Evolutionary conservation across 768 basidiomycete species (phyloP), one percentile per base, ranked within the genome.

Genomic region (Clavaria fumosa): DNA sequence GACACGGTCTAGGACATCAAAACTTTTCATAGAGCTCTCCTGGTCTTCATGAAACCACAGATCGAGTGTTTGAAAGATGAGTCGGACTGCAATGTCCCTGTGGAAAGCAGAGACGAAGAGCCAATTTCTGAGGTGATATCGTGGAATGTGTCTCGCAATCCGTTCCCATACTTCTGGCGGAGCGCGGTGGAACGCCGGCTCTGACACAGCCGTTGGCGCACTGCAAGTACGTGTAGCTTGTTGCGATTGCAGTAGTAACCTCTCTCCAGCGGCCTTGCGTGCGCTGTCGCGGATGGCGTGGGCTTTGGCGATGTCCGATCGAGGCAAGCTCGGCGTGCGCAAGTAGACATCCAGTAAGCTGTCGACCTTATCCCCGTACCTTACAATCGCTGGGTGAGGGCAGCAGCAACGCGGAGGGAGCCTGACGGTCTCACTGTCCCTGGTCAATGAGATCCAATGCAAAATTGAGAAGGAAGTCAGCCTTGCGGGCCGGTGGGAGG

Each of bases 81-180:
- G 62, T 19, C 72, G 69, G 11, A 69, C 62, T 17, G 76, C 76
- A 27, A 80, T 76, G 43, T 72, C 69, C 26, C 73, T 62, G 48
- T 77, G 71, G 49, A 75, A 75, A 2, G 67, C 54, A 2, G 75
- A 77, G 19, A 78, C 63, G 38, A 64, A 75, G 27, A 78, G 64
- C 76, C 75, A 80, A 11, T 66, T 67, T n/a, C 78, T 69, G 21
- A 80, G 67, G 50, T 77, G 68, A 45, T 72, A 70, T 11, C 76
- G 67, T 5, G 77, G 75, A 28, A 70, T 72, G 44, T 69, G 65
- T 36, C 59, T 53, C 4, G 76, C 76, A 30, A 80, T 73, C 10
- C 66, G 62, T 45, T 75, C 73, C 76, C 78, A 80, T 28, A 80
- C 63, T 56, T 80, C 78, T 5, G 62, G 58, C 0, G 78, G 77